Conservation (phyloP, 2,329 filamentous ascomycete genomes). For the Diaporthe aspalathi region DNA sequence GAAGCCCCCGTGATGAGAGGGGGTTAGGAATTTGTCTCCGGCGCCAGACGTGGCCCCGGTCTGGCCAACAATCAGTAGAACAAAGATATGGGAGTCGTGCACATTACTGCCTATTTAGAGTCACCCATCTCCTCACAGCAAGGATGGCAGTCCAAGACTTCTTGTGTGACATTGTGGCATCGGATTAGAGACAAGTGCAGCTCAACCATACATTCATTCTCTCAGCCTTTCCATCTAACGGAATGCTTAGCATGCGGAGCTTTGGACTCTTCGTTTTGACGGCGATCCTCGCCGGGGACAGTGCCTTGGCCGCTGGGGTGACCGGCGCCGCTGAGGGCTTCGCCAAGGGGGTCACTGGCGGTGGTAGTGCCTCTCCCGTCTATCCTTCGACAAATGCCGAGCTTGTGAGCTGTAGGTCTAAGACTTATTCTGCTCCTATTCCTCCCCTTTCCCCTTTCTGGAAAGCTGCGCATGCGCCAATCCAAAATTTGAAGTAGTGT, state of each 20-base stretch:
- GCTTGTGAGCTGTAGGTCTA: constrained; percentile 56
- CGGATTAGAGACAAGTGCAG: neutral
- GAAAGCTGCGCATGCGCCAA: neutral
- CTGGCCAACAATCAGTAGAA: neutral
- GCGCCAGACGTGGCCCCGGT: neutral
- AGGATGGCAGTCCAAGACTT: constrained; percentile 1
- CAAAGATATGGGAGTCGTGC: neutral
- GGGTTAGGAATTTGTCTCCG: constrained; percentile 19
- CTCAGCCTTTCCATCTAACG: neutral
- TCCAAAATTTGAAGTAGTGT: neutral
- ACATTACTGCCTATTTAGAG: neutral
- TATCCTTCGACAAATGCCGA: constrained; percentile 65
- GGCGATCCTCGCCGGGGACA: constrained; percentile 1
- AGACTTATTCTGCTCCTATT: neutral
- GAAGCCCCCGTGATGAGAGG: constrained; percentile 1
- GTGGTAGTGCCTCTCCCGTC: constrained; percentile 64
- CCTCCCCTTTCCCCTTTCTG: neutral
- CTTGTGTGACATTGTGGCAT: constrained; percentile 7
- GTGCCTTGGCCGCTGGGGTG: constrained; percentile 41
- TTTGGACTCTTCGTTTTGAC: constrained; percentile 7
- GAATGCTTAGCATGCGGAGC: neutral
- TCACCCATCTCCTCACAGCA: neutral
- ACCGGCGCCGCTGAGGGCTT: constrained; percentile 55
- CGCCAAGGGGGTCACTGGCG: constrained; percentile 67
- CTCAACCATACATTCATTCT: neutral